phyloP scores from a whole-genome alignment of 2,329 filamentous ascomycete genomes.

The Ophiostoma montium region DNA sequence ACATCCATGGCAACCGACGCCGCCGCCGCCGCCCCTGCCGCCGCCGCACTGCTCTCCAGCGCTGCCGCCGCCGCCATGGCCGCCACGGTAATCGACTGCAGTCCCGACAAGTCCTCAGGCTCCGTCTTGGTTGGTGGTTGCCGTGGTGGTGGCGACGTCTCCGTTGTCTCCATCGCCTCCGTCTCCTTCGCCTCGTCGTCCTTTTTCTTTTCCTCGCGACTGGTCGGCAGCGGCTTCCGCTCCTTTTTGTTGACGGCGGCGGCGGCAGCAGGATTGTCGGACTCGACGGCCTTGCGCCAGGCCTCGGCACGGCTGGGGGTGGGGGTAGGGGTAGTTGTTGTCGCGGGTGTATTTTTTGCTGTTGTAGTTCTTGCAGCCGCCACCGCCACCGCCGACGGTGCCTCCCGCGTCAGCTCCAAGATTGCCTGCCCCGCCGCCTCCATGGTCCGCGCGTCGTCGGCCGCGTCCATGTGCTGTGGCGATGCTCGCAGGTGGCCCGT shows the following conservation, averaged over 20 bases:
- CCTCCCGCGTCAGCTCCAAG: background rate
- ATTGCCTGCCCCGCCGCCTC: background rate
- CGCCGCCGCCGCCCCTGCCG: background rate
- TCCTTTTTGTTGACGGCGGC: background rate
- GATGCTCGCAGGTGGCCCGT: background rate
- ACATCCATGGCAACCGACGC: constrained; percentile 3
- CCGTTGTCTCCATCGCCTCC: background rate
- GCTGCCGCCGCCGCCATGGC: constrained; percentile 1
- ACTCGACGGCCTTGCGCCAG: background rate
- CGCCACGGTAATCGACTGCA: constrained; percentile 5
- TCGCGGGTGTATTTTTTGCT: too few relatives aligned
- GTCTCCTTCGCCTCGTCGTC: background rate
- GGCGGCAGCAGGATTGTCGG: background rate
- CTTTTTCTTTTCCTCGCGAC: background rate
- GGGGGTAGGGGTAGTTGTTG: background rate
- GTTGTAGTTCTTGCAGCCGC: too few relatives aligned
- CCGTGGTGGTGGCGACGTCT: too few relatives aligned
- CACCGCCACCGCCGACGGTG: too few relatives aligned
- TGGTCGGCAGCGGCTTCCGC: background rate
- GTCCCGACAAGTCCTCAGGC: background rate
- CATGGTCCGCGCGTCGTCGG: background rate
- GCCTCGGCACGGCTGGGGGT: background rate
- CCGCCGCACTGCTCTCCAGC: background rate
- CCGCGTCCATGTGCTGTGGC: background rate
- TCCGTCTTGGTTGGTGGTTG: background rate